Percentiles rank a stretch among this genome's conserved stretches.
phyloP scores from a whole-genome alignment of 2,329 filamentous ascomycete genomes.

The Aspergillus clavatus region DNA sequence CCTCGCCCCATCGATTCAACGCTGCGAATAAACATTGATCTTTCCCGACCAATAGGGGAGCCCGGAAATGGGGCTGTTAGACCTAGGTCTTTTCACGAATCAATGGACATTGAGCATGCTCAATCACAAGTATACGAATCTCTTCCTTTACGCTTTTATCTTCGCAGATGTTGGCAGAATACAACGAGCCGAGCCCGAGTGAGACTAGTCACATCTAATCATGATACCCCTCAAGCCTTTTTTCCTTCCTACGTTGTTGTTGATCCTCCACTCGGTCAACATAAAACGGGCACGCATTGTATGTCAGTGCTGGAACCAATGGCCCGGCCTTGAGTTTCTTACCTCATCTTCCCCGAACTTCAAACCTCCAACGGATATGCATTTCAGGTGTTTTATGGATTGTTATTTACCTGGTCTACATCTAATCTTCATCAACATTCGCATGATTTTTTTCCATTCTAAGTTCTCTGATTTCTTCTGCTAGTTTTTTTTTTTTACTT shows the following conservation, averaged over 20 bases:
- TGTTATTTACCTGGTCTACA: constrained; percentile 1
- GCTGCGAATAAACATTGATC: constrained; percentile 1
- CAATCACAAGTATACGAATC: constrained; percentile 10
- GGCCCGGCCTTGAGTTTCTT: not conserved
- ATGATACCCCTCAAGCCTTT: constrained; percentile 27
- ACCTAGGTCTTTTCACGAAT: not conserved
- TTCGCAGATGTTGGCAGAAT: constrained; percentile 11
- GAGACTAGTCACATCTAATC: constrained; percentile 19
- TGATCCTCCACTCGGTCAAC: constrained; percentile 10
- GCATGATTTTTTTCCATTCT: constrained; percentile 4
- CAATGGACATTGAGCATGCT: constrained; percentile 12
- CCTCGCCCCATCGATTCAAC: constrained; percentile 1
- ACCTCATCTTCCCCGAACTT: not conserved
- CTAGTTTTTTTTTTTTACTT: not conserved
- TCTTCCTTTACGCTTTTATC: constrained; percentile 5
- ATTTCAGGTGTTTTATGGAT: constrained; percentile 17
- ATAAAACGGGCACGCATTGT: constrained; percentile 2
- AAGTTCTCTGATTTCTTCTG: too few relatives aligned
- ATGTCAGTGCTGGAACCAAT: not conserved
- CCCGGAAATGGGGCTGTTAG: too few relatives aligned
- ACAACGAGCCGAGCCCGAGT: constrained; percentile 14
- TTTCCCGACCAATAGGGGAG: constrained; percentile 23
- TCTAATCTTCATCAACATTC: constrained; percentile 5
- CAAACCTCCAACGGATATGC: constrained; percentile 9
- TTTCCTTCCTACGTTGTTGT: constrained; percentile 9